Evolutionary conservation across 768 basidiomycete species (phyloP).

Genomic region (Rhodosporidiobolus odoratus): DNA sequence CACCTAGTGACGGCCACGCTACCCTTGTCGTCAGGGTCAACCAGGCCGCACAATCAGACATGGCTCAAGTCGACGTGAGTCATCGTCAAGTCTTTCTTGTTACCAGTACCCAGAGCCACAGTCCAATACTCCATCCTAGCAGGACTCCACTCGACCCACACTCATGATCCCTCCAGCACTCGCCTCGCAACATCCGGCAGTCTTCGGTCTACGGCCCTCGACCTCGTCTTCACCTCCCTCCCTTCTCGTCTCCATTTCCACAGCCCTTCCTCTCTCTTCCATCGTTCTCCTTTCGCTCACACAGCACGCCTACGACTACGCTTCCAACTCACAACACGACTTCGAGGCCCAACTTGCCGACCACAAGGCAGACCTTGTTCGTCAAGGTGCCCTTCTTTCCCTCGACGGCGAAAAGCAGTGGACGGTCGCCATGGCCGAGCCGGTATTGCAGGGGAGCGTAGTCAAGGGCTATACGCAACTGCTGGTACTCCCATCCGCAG

Average conservation of each 20-base stretch:
- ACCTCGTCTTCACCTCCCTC: conserved; percentile 5
- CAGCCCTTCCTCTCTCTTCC: neutral
- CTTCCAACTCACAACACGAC: neutral
- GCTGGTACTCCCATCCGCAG: conserved; percentile 27
- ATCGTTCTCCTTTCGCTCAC: conserved; percentile 18
- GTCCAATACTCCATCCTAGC: neutral
- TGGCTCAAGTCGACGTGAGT: too few species aligned
- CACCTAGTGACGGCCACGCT: too few species aligned
- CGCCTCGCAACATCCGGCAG: neutral
- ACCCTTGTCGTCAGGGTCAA: too few species aligned
- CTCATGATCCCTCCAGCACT: neutral
- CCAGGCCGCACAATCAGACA: too few species aligned
- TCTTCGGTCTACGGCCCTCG: conserved; percentile 19
- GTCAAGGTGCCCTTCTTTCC: conserved; percentile 8
- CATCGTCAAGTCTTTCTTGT: neutral
- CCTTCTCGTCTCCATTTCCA: neutral
- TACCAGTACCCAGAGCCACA: neutral
- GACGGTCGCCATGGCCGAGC: conserved; percentile 59
- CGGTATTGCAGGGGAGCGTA: conserved; percentile 65
- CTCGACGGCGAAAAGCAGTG: neutral
- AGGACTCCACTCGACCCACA: neutral
- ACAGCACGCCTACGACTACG: neutral
- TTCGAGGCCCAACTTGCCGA: neutral
- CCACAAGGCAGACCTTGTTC: neutral
- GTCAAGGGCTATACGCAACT: conserved; percentile 30